A percentile compares a stretch with the other conserved stretches of the same genome.
Conservation (phyloP, 2,329 filamentous ascomycete genomes). For the Cryphonectria japonica region DNA sequence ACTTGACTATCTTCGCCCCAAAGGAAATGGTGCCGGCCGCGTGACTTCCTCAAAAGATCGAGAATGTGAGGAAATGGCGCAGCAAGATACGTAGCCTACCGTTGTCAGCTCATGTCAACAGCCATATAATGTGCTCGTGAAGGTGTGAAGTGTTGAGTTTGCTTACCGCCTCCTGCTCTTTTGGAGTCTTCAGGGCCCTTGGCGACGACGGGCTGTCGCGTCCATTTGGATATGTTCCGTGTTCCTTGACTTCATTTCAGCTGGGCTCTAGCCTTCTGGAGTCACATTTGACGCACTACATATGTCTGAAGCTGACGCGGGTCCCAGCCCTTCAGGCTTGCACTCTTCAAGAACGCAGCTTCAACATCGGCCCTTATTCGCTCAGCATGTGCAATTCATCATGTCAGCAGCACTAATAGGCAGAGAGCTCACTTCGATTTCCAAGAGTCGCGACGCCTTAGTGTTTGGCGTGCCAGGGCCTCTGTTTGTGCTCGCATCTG, state of each 20-base stretch:
- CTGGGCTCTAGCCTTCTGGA: too few relatives aligned
- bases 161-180: constrained; percentile 25
- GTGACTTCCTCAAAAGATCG: constrained; percentile 7
- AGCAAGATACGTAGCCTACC: constrained; percentile 23
- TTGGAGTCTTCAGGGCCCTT: constrained; percentile 17
- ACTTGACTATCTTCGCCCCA: constrained; percentile 21
- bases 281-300: constrained; percentile 5
- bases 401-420: not conserved
- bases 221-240: constrained; percentile 8
- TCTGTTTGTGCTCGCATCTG: constrained; percentile 23
- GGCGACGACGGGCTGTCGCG: not conserved
- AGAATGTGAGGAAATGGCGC: constrained; percentile 22
- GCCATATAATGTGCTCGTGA: too few relatives aligned
- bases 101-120: not conserved
- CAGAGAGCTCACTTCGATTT: constrained; percentile 14
- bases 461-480: constrained; percentile 12
- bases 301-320: constrained; percentile 17
- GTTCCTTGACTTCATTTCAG: constrained; percentile 3
- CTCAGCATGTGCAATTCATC: not conserved
- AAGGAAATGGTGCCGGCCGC: constrained; percentile 19
- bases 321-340: constrained; percentile 19
- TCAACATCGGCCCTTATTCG: not conserved
- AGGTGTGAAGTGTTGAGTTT: too few relatives aligned
- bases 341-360: not conserved
- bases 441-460: constrained; percentile 19